Conservation (phyloP, 768 basidiomycete species). For the Lactarius tabidus region DNA sequence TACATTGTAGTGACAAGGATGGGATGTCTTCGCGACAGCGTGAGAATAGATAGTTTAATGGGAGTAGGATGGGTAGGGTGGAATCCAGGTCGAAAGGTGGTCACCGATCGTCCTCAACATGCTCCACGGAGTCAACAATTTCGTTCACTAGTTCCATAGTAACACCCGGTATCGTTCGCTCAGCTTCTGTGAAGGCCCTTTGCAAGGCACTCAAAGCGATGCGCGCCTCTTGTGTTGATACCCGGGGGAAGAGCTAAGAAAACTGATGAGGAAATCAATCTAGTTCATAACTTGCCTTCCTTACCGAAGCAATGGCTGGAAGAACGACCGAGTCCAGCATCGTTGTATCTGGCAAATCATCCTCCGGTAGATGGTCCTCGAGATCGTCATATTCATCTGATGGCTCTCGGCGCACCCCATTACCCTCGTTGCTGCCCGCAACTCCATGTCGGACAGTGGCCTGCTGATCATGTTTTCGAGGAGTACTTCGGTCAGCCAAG, state of each 20-base stretch:
- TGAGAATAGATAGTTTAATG: constrained; percentile 22
- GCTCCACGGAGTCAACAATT: constrained; percentile 89
- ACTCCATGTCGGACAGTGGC: constrained; percentile 59
- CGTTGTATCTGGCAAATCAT: constrained; percentile 68
- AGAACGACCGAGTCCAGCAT: constrained; percentile 95
- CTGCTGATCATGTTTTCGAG: constrained; percentile 49
- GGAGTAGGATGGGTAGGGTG: constrained; percentile 1
- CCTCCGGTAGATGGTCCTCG: constrained; percentile 48
- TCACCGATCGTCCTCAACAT: constrained; percentile 73
- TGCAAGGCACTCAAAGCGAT: constrained; percentile 82
- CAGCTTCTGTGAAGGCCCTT: constrained; percentile 91
- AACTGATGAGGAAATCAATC: constrained; percentile 7
- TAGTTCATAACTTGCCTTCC: constrained; percentile 30
- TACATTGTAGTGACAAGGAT: constrained; percentile 14
- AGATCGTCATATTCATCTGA: constrained; percentile 66
- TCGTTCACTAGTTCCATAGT: constrained; percentile 91
- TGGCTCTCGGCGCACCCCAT: constrained; percentile 41
- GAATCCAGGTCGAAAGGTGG: background rate
- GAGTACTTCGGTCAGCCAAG: constrained; percentile 35
- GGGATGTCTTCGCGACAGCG: constrained; percentile 1
- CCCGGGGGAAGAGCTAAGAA: constrained; percentile 80
- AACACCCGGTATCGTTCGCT: constrained; percentile 92
- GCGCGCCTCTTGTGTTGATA: constrained; percentile 89
- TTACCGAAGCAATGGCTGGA: constrained; percentile 92
- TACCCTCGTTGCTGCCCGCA: constrained; percentile 30